Conservation (phyloP, 2,329 filamentous ascomycete genomes). For the Colletotrichum lini region DNA sequence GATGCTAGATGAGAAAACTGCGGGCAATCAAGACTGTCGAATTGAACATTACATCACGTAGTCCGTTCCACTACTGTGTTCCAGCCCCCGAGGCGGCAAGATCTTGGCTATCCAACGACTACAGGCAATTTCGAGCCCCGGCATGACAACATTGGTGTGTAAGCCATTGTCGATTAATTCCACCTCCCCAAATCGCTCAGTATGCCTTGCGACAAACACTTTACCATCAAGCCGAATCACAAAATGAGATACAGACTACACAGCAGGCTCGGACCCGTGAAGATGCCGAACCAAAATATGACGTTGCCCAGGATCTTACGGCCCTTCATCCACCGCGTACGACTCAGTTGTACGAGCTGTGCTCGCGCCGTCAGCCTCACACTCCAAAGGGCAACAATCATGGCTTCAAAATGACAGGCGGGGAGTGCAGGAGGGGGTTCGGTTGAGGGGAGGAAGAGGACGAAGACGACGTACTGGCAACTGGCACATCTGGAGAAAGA, state of each 20-base stretch:
- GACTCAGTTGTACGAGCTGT: slow-evolving; percentile 74
- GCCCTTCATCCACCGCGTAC: slow-evolving; percentile 76
- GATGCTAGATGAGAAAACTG: too few relatives aligned
- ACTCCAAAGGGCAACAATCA: neutral
- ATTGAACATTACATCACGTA: too few relatives aligned
- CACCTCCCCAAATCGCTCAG: neutral
- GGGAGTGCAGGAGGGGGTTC: neutral
- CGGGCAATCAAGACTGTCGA: too few relatives aligned
- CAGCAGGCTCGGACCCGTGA: slow-evolving; percentile 79
- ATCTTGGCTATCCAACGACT: neutral
- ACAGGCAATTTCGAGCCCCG: neutral
- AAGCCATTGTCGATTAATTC: neutral
- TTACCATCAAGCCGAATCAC: slow-evolving; percentile 46
- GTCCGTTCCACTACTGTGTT: too few relatives aligned
- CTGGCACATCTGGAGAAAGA: slow-evolving; percentile 82
- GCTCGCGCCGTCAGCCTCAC: neutral
- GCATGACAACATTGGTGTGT: neutral
- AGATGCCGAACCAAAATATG: slow-evolving; percentile 85
- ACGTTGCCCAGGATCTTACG: slow-evolving; percentile 77
- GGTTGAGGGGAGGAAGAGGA: too few relatives aligned
- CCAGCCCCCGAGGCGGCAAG: neutral
- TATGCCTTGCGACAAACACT: neutral
- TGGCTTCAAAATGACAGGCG: too few relatives aligned
- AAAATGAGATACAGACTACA: slow-evolving; percentile 74
- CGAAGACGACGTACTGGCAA: slow-evolving; percentile 65